phyloP scores from a whole-genome alignment of 805 yeast genomes.

The Diddensiella transvaalensis region DNA sequence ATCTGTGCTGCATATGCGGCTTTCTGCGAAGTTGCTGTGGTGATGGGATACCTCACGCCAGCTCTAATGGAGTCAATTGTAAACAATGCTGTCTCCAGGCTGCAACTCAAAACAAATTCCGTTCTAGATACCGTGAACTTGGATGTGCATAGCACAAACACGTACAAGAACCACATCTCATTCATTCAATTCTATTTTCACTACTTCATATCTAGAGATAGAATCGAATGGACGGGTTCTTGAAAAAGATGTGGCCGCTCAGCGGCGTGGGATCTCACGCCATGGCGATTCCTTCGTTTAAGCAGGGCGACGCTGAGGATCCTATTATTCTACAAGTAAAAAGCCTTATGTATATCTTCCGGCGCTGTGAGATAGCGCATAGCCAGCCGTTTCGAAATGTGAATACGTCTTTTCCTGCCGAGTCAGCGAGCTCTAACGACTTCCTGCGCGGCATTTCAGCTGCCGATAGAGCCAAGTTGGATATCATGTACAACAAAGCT shows the following conservation, averaged over 20 bases:
- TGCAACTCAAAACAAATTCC: no score
- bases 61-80: not conserved
- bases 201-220: no score
- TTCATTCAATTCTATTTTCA: not conserved
- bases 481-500: conserved; percentile 48
- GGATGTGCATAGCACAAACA: not conserved
- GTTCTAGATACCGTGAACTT: no score
- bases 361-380: conserved; percentile 44
- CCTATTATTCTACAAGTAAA: conserved; percentile 60
- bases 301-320: conserved; percentile 48
- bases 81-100: not conserved
- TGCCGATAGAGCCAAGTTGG: conserved; percentile 43
- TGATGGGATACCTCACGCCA: not conserved
- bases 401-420: conserved; percentile 3
- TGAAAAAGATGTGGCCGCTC: conserved; percentile 24
- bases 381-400: conserved; percentile 39
- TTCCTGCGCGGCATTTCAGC: conserved; percentile 21
- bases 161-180: not conserved
- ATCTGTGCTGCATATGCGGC: no score
- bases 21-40: not conserved
- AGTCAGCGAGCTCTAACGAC: conserved; percentile 5
- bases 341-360: conserved; percentile 55
- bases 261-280: conserved; percentile 18
- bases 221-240: conserved; percentile 17
- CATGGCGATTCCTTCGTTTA: conserved; percentile 49